These are phyloP conservation scores for Phytopythium boreale DNA, from an alignment of 352 stramenopile genomes.

Conservation along the genomic window DNA sequence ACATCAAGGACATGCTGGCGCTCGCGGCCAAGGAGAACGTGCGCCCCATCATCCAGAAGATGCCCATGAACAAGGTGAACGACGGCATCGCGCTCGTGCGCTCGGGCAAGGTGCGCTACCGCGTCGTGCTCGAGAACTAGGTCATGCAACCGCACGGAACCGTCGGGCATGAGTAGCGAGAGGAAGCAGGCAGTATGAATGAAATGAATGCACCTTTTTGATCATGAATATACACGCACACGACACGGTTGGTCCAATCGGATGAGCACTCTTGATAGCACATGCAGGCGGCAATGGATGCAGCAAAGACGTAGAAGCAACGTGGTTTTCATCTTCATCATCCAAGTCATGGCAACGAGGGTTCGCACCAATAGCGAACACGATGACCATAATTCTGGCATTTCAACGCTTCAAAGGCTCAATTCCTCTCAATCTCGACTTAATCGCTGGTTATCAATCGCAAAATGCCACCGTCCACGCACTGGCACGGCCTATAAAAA, in stretches of 20 bases:
- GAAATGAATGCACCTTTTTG: too few species aligned
- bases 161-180: neutral
- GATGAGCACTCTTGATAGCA: too few species aligned
- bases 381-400: neutral
- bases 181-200: neutral
- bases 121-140: constrained; percentile 39
- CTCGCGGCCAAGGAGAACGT: constrained; percentile 74
- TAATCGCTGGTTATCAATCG: neutral
- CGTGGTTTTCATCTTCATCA: too few species aligned
- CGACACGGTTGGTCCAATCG: too few species aligned
- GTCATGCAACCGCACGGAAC: neutral
- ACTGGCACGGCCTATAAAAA: neutral
- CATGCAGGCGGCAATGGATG: too few species aligned
- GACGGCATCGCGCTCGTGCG: constrained; percentile 35
- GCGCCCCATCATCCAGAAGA: constrained; percentile 39
- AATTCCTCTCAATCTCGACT: too few species aligned
- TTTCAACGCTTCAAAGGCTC: neutral
- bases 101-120: constrained; percentile 42
- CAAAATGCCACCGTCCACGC: neutral
- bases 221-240: too few species aligned
- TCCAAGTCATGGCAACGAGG: too few species aligned
- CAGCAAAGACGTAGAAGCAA: too few species aligned
- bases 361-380: neutral
- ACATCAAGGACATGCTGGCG: constrained; percentile 88
- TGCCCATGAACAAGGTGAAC: constrained; percentile 45